A percentile compares a stretch with the other conserved stretches of the same genome.
These are phyloP conservation scores for Orobanche coerulescens DNA, from an alignment of 257 asterid genomes.

Conservation along the genomic window DNA sequence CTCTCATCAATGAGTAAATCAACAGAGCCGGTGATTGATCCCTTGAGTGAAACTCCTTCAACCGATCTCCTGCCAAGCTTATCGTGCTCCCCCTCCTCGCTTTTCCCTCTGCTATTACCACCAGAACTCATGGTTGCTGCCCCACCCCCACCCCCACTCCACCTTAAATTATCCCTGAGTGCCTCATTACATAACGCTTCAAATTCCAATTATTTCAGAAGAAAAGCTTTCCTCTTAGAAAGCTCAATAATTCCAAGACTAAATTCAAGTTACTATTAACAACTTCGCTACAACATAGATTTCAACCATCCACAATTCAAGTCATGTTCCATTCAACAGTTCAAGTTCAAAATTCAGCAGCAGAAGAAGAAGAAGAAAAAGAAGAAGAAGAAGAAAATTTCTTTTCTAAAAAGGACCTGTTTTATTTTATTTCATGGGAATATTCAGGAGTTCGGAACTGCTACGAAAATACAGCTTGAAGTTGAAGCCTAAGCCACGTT, in stretches of 20 bases:
- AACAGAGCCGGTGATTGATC: constrained; percentile 34
- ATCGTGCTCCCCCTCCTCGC: constrained; percentile 35
- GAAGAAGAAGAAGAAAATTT: too few relatives aligned
- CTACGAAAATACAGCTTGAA: constrained; percentile 27
- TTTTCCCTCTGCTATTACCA: constrained; percentile 46
- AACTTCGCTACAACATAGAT: constrained; percentile 14
- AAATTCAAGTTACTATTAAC: constrained; percentile 13
- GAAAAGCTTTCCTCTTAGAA: constrained; percentile 18
- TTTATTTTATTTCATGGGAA: too few relatives aligned
- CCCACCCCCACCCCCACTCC: constrained; percentile 23
- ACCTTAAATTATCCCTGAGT: constrained; percentile 40
- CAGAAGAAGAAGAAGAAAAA: too few relatives aligned
- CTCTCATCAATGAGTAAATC: constrained; percentile 57
- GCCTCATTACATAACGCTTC: constrained; percentile 38
- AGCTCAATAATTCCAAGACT: constrained; percentile 20
- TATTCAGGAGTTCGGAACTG: too few relatives aligned
- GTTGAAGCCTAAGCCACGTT: constrained; percentile 25
- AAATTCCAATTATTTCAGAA: constrained; percentile 13
- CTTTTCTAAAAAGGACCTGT: too few relatives aligned
- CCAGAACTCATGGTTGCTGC: constrained; percentile 62
- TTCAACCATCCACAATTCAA: constrained; percentile 24
- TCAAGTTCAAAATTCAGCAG: too few relatives aligned
- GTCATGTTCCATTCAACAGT: constrained; percentile 7
- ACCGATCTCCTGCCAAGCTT: constrained; percentile 36
- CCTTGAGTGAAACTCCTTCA: constrained; percentile 47